Evolutionary conservation across 306 rosid genomes (phyloP), one percentile per base, ranked within the genome.

Genomic region (Trichosanthes cucumerina): DNA sequence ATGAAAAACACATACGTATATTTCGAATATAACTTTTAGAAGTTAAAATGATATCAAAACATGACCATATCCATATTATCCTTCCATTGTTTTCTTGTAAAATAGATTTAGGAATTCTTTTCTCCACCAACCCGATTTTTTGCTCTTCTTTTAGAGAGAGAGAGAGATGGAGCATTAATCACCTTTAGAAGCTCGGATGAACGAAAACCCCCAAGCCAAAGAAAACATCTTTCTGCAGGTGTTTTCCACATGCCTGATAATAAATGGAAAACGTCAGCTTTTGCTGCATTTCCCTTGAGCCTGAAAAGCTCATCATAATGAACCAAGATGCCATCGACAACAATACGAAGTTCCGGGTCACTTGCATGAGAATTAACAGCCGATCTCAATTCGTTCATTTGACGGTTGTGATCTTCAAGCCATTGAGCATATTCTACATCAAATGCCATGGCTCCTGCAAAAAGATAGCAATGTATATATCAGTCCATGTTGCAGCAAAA

Each of bases 241-340:
- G 97, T 94, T 92, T 90, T 92, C 98, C 98, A 94, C 98, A 94
- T 94, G 77, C 98, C 98, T 53, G 98, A 92, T 87, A 94, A 85
- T 85, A 94, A 83, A 86, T 94, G 98, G 87, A 94, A 94, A 83
- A 94, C 98, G 76, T 94, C 98, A 49, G 97, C 87, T 81, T 94
- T 94, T 62, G 98, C 97, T 60, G 98, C 98, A 59, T 68, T 72
- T 44, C 96, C 88, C 85, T 94, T 94, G 80, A 89, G 86, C 88
- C 82, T 89, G 82, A 94, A 94, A 44, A 94, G 86, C 59, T 94
- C 98, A 74, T 94, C 97, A 83, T 94, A 94, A 83, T 94, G 98
- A 24, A 83, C 92, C 88, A 92, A 77, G 84, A 89, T 81, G 76
- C 86, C 88, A 84, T 94, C 98, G 65, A 90, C 92, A 66, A 94